phyloP scores from a whole-genome alignment of 345 rosid genomes.

The Moricandia arvensis region DNA sequence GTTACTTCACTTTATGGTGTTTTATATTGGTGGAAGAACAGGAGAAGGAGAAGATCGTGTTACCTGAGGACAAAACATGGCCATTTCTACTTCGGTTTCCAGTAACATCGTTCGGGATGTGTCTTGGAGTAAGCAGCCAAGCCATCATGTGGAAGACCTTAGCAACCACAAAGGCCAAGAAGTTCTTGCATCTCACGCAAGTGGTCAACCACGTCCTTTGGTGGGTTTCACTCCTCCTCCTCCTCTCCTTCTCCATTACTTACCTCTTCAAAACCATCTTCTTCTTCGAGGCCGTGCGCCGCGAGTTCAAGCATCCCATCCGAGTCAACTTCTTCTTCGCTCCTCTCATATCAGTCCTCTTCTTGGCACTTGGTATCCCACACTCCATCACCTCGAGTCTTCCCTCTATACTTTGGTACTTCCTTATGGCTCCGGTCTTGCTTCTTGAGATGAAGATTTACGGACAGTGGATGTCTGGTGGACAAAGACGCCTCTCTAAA shows the following conservation, averaged over 20 bases:
- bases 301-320: slow-evolving; percentile 82
- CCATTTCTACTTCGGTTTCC: slow-evolving; percentile 87
- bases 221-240: slow-evolving; percentile 61
- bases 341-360: slow-evolving; percentile 77
- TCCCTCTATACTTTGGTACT: slow-evolving; percentile 63
- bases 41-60: slow-evolving; percentile 68
- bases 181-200: slow-evolving; percentile 60
- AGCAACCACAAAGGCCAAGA: slow-evolving; percentile 59
- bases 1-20: background rate
- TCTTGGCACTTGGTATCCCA: slow-evolving; percentile 80
- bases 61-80: slow-evolving; percentile 80
- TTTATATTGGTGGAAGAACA: slow-evolving; percentile 23
- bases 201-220: slow-evolving; percentile 55
- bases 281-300: slow-evolving; percentile 87
- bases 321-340: slow-evolving; percentile 94
- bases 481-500: slow-evolving; percentile 82
- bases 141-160: slow-evolving; percentile 85
- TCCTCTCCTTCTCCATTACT: slow-evolving; percentile 42
- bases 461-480: slow-evolving; percentile 98
- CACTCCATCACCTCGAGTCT: slow-evolving; percentile 44
- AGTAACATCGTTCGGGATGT: slow-evolving; percentile 77
- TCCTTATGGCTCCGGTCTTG: slow-evolving; percentile 76
- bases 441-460: slow-evolving; percentile 77
- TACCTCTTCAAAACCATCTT: slow-evolving; percentile 63
- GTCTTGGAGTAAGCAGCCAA: slow-evolving; percentile 91